These are phyloP conservation scores for Curvularia lunata DNA, from an alignment of 2,329 filamentous ascomycete genomes.

Conservation along the genomic window DNA sequence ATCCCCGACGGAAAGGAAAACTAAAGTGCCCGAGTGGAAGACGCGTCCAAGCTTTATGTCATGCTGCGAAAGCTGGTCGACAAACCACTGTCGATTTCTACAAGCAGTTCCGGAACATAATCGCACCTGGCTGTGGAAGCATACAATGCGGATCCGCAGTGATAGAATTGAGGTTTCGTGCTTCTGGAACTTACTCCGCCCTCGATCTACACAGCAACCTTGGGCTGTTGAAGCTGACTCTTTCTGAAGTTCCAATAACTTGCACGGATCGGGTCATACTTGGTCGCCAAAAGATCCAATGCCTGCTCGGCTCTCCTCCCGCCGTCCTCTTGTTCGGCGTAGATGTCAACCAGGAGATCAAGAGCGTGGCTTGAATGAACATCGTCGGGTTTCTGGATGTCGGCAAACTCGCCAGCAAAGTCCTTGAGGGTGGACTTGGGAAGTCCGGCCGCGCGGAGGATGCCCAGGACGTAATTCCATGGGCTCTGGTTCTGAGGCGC, in stretches of 20 bases:
- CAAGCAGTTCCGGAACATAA: slow-evolving; percentile 3
- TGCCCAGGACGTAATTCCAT: slow-evolving; percentile 89
- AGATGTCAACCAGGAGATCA: slow-evolving; percentile 75
- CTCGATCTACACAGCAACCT: slow-evolving; percentile 29
- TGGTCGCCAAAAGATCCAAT: slow-evolving; percentile 75
- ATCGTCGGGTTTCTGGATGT: slow-evolving; percentile 55
- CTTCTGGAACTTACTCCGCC: slow-evolving; percentile 8
- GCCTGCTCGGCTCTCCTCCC: slow-evolving; percentile 70
- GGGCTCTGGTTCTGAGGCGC: slow-evolving; percentile 93
- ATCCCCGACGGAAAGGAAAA: slow-evolving; percentile 29
- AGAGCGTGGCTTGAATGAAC: slow-evolving; percentile 69
- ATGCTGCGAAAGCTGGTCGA: slow-evolving; percentile 17
- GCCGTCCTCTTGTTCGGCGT: slow-evolving; percentile 59
- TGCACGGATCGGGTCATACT: slow-evolving; percentile 87
- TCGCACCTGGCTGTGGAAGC: slow-evolving; percentile 1
- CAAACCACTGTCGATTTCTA: slow-evolving; percentile 17
- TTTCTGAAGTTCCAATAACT: slow-evolving; percentile 91
- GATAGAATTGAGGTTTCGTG: slow-evolving; percentile 32
- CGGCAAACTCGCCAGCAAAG: slow-evolving; percentile 62
- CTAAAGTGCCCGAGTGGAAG: slow-evolving; percentile 17
- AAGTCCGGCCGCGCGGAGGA: slow-evolving; percentile 69
- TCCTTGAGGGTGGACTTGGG: slow-evolving; percentile 57
- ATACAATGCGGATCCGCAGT: slow-evolving; percentile 25
- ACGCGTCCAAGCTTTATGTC: slow-evolving; percentile 14
- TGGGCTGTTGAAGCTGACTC: slow-evolving; percentile 35